phyloP scores from a whole-genome alignment of 768 basidiomycete species.

The Boletus sp. region DNA sequence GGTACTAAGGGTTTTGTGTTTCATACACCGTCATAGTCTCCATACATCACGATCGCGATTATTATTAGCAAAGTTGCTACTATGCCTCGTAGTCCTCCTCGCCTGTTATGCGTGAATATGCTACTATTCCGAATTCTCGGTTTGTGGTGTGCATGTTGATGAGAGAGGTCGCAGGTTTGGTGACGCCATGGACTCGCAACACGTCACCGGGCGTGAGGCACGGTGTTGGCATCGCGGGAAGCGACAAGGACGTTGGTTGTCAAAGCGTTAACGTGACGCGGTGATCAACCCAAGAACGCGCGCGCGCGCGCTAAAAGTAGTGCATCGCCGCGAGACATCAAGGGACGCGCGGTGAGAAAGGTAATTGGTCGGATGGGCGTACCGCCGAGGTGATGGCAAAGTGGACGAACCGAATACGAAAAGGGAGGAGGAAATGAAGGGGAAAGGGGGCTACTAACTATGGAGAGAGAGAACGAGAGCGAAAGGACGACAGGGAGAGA shows the following conservation, averaged over 20 bases:
- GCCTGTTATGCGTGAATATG: slow-evolving; percentile 18
- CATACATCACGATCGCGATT: slow-evolving; percentile 18
- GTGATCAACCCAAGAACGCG: slow-evolving; percentile 13
- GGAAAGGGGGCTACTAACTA: not conserved
- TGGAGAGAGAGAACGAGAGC: not conserved
- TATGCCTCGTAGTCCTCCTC: slow-evolving; percentile 16
- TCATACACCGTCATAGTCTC: slow-evolving; percentile 4
- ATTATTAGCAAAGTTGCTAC: slow-evolving; percentile 21
- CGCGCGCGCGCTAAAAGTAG: not conserved
- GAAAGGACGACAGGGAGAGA: not conserved
- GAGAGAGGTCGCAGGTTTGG: not conserved
- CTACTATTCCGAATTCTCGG: not conserved
- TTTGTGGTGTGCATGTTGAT: not conserved
- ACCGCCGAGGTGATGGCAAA: slow-evolving; percentile 3
- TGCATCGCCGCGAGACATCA: slow-evolving; percentile 5
- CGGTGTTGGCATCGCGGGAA: slow-evolving; percentile 4
- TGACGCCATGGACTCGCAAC: not conserved
- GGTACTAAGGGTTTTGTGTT: slow-evolving; percentile 13
- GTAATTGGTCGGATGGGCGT: not conserved
- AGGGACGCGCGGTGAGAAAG: slow-evolving; percentile 1
- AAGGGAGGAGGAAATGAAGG: not conserved
- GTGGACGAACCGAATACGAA: not conserved
- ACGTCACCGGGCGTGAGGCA: not conserved
- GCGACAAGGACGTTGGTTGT: slow-evolving; percentile 1
- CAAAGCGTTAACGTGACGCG: slow-evolving; percentile 4